Conservation (phyloP, 257 asterid genomes). For the Petunia axillaris region DNA sequence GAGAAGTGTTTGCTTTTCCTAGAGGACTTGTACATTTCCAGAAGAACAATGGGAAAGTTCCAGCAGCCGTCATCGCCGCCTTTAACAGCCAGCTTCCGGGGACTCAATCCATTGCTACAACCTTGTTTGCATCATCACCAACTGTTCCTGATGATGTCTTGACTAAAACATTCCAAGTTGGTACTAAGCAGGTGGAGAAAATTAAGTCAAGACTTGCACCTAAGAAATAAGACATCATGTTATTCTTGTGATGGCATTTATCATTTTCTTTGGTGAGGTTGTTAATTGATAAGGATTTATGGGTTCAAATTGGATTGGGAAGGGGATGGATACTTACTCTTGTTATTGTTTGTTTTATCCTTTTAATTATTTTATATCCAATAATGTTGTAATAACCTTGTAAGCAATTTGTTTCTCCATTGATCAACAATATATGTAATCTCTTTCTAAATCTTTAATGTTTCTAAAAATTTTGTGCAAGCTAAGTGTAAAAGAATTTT, state of each 20-base stretch:
- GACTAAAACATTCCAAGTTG: constrained; percentile 63
- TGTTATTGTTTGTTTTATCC: background rate
- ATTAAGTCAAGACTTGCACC: constrained; percentile 76
- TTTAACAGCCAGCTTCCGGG: constrained; percentile 88
- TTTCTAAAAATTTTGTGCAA: too few relatives aligned
- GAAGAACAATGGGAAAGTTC: constrained; percentile 58
- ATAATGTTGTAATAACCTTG: background rate
- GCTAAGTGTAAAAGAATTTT: too few relatives aligned
- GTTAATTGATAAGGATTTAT: background rate
- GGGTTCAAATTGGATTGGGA: background rate
- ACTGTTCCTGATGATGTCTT: constrained; percentile 70
- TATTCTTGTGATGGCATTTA: background rate
- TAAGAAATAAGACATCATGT: constrained; percentile 40
- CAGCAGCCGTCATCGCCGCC: constrained; percentile 67
- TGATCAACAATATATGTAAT: background rate
- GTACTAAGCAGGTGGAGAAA: constrained; percentile 59
- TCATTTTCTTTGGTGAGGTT: background rate
- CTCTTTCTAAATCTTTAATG: background rate
- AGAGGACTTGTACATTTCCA: constrained; percentile 85
- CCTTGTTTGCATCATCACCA: constrained; percentile 67
- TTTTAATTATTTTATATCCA: background rate
- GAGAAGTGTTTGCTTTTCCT: constrained; percentile 69
- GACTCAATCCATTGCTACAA: constrained; percentile 62
- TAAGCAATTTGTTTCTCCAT: background rate
- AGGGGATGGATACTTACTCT: background rate